Conservation (phyloP, 495 filamentous ascomycete species). For the Aspergillus avenaceus region DNA sequence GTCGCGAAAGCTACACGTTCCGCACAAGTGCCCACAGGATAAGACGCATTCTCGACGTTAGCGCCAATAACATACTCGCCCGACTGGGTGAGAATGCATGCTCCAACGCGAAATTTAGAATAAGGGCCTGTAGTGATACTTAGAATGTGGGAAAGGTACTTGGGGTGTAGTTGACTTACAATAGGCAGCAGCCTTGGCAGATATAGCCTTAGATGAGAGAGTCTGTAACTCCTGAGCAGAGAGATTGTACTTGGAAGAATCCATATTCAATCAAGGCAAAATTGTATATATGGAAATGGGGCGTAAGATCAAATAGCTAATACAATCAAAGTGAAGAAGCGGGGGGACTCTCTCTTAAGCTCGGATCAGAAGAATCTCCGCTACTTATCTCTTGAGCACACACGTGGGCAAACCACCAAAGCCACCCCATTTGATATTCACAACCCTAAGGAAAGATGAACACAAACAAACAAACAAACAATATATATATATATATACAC, state of each 20-base stretch:
- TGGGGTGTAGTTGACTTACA: slow-evolving; percentile 40
- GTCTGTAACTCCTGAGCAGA: slow-evolving; percentile 54
- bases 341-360: too few species aligned
- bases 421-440: too few species aligned
- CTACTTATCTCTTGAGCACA: too few species aligned
- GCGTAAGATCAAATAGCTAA: neutral
- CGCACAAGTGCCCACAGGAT: slow-evolving; percentile 91
- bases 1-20: slow-evolving; percentile 80
- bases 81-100: slow-evolving; percentile 64
- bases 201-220: slow-evolving; percentile 54
- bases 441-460: too few species aligned
- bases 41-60: slow-evolving; percentile 92
- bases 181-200: slow-evolving; percentile 73
- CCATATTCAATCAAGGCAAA: slow-evolving; percentile 13
- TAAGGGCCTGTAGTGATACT: slow-evolving; percentile 62
- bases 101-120: slow-evolving; percentile 88
- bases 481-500: too few species aligned
- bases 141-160: neutral
- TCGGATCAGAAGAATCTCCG: neutral
- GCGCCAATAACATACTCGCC: slow-evolving; percentile 67
- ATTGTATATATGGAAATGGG: too few species aligned
- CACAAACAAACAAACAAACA: too few species aligned
- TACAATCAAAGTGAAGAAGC: neutral
- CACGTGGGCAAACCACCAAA: too few species aligned
- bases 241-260: slow-evolving; percentile 39